Base-by-base conservation (phyloP, 1,139 yeast genomes). In the Magnusiomyces fungicola region DNA sequence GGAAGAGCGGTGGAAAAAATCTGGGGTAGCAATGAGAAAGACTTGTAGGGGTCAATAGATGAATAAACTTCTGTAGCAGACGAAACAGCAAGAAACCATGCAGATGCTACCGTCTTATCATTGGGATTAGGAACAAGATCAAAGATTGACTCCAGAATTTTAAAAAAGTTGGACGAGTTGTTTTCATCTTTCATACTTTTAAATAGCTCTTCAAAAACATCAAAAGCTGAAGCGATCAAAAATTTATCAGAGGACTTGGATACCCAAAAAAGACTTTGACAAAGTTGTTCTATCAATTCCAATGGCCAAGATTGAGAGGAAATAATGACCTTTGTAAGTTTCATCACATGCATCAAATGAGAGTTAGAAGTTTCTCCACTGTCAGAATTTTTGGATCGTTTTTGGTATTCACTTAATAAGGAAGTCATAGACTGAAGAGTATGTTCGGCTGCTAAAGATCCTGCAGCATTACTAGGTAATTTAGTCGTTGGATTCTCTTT, bases 51-150 rank as follows among this genome's bases (percentile, higher is more conserved):
- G 54, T 83, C 79, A 54, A 83, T 71, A 18, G 67, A 65, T 16
- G 90, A 72, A 62, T 80, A 87, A 5, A 90, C 76, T 48, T 80
- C 80, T 55, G 85, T 73, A 44, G 94, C 96, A 61, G 88, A 89
- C 6, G 97, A 95, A 38, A 92, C 78, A 24, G 89, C 96, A 0
- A 97, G 96, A 47, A 89, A 76, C 98, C 98, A 92, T 9, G 96
- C 79, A 18, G 95, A 96, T 16, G 94, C 88, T 58, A 92, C 75
- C 65, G 88, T 90, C 40, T 83, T 73, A 62, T 92, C 98, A 58
- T 83, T 84, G 25, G 78, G 65, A 1, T 95, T 75, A 5, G 98
- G 98, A 57, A 81, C 82, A 61, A 90, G 73, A 54, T 85, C 87
- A 58, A 87, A 77, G 45, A 92, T 80, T 39, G 85, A 76, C 58